phyloP scores from a whole-genome alignment of 768 basidiomycete genomes.

The Sarcodon sp. region DNA sequence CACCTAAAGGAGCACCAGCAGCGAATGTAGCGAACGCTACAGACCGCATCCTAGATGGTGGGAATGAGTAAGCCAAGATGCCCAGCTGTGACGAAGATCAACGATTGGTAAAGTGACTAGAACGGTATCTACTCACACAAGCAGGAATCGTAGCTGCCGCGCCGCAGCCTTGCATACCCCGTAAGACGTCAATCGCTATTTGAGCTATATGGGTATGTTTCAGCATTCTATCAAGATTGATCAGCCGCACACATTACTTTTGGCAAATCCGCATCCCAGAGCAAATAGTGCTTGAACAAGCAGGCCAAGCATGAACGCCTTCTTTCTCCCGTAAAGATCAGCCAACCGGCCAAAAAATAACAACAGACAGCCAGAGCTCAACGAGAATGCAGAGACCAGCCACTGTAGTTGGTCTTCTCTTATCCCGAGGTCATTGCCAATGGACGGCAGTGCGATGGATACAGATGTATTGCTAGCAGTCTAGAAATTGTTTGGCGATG shows the following conservation, averaged over 20 bases:
- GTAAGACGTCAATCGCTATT: slow-evolving; percentile 51
- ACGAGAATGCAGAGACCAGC: slow-evolving; percentile 52
- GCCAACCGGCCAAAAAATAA: slow-evolving; percentile 67
- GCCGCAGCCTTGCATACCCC: slow-evolving; percentile 75
- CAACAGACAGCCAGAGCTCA: slow-evolving; percentile 66
- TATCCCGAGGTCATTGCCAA: slow-evolving; percentile 28
- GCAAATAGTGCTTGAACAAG: slow-evolving; percentile 39
- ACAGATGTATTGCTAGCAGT: slow-evolving; percentile 11
- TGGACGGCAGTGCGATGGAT: slow-evolving; percentile 16
- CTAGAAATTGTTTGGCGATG: slow-evolving; percentile 4
- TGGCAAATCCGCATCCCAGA: slow-evolving; percentile 51
- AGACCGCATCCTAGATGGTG: slow-evolving; percentile 51
- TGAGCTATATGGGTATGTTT: slow-evolving; percentile 26
- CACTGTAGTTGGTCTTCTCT: slow-evolving; percentile 46
- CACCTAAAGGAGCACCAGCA: slow-evolving; percentile 78
- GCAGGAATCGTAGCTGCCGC: slow-evolving; percentile 67
- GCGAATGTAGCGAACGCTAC: slow-evolving; percentile 75
- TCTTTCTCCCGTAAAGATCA: slow-evolving; percentile 68
- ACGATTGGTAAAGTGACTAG: background rate
- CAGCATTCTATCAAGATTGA: background rate
- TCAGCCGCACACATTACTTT: slow-evolving; percentile 19
- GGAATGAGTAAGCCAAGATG: slow-evolving; percentile 72
- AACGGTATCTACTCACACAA: slow-evolving; percentile 28
- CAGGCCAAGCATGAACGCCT: slow-evolving; percentile 50
- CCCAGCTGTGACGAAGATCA: slow-evolving; percentile 36